Base-by-base conservation (phyloP, 495 filamentous ascomycete species). In the Neurospora sp. region DNA sequence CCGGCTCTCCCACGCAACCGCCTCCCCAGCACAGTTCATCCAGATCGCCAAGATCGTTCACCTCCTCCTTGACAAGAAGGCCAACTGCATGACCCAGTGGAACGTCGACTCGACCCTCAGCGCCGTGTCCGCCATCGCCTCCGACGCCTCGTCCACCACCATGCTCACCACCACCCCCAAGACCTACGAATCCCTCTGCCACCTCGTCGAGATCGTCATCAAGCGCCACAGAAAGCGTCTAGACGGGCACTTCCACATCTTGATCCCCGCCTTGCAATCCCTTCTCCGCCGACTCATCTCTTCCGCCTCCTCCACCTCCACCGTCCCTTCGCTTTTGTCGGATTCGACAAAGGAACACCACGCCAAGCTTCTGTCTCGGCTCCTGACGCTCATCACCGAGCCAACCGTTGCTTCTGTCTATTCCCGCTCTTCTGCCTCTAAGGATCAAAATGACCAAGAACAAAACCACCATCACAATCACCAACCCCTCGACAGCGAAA, bases 331-430 rank as follows among this genome's bases (percentile, higher is more conserved):
- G 4, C 69, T 23, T 69, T 48, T 70, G n/a, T 18, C 16, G 12
- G 12, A 71, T n/a, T 14, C 72, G 71, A 48, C 46, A 72, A 48
- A 69, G 79, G 82, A 87, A 40, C 79, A 80, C 2, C 87, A 93
- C 72, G 91, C 91, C 5, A 82, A 85, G 48, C 84, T 86, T 38
- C 93, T 90, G 79, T 85, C 92, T 8, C 89, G 93, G 6, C 86
- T 96, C 37, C 83, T 97, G 39, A 92, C 89, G 7, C 86, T 92
- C 4, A 87, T 97, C 71, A 94, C 92, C 80, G 91, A 94, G 71
- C 94, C 94, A 16, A 92, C 90, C 16, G 88, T 88, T 18, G 93
- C 90, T 0, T 91, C 91, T 5, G 90, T 94, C 1, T 66, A 27
- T 4, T 83, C 90, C 6, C 84, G 86, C 16, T 80, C 84, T n/a